These are phyloP conservation scores for Zasmidium cellare DNA, from an alignment of 2,329 filamentous ascomycete species.

Conservation along the genomic window DNA sequence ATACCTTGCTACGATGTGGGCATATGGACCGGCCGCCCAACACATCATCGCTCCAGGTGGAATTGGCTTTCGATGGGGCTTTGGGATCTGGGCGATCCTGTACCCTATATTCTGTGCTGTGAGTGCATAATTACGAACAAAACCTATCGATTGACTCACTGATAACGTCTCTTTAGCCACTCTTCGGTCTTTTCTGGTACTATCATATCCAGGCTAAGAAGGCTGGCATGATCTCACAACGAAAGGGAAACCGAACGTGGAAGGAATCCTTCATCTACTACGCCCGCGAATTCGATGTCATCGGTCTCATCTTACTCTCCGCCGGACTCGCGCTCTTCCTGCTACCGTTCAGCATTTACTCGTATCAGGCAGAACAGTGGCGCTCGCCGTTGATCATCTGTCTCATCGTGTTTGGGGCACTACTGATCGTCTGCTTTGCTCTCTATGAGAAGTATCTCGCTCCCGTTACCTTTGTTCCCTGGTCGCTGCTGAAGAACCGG, in stretches of 20 bases:
- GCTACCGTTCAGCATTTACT: constrained; percentile 63
- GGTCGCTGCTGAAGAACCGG: constrained; percentile 50
- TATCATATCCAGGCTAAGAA: constrained; percentile 26
- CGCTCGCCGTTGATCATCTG: constrained; percentile 39
- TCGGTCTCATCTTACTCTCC: constrained; percentile 29
- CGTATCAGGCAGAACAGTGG: constrained; percentile 37
- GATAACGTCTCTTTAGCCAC: constrained; percentile 11
- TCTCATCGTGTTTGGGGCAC: constrained; percentile 32
- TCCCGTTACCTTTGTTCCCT: constrained; percentile 58
- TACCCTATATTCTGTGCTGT: constrained; percentile 23
- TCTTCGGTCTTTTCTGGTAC: constrained; percentile 17
- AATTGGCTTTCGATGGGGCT: constrained; percentile 32
- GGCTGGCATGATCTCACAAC: constrained; percentile 22
- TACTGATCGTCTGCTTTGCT: constrained; percentile 44
- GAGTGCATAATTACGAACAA: too few relatives aligned
- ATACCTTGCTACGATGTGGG: constrained; percentile 33
- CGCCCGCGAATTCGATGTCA: constrained; percentile 29
- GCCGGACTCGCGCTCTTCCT: constrained; percentile 63
- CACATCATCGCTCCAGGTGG: constrained; percentile 17
- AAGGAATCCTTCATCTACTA: constrained; percentile 26
- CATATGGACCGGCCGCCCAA: constrained; percentile 25
- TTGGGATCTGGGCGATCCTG: constrained; percentile 33
- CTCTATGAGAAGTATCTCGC: constrained; percentile 60
- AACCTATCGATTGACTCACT: constrained; percentile 15
- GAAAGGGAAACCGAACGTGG: constrained; percentile 22